Evolutionary conservation across 441 rosid species (phyloP), one percentile per base, ranked within the genome.

Genomic region (Eruca vesicaria): DNA sequence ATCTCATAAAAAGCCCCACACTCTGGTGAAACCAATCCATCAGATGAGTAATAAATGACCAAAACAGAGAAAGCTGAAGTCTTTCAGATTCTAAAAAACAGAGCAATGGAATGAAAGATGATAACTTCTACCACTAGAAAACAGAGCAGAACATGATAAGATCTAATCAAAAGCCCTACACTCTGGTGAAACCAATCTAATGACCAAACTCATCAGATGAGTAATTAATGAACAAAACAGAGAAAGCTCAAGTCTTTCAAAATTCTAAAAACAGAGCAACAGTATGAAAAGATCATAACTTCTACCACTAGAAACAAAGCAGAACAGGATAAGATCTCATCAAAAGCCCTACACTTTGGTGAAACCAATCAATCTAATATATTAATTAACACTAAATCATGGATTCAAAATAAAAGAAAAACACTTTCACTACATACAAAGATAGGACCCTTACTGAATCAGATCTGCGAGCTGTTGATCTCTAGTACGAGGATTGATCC

Each of bases 381-480:
- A 23, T 1, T 3, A 23, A 23, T 23, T 23, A 23, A 3, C n/a
- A n/a, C n/a, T n/a, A n/a, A n/a, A n/a, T n/a, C n/a, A n/a, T 23
- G 26, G 3, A 23, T 23, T 23, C 26, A n/a, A n/a, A n/a, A n/a
- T n/a, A n/a, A n/a, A n/a, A n/a, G n/a, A n/a, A n/a, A n/a, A n/a
- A n/a, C n/a, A n/a, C n/a, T n/a, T n/a, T n/a, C n/a, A n/a, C n/a
- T n/a, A 23, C 26, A 23, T 23, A 23, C 26, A 23, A 23, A 23
- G 26, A 23, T 23, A n/a, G 26, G 26, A 23, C 26, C 26, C 26
- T 23, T 23, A 23, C 26, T 23, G 26, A 1, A 23, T 1, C 57
- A 95, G 98, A 91, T 95, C 98, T 62, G 84, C 79, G 45, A 95
- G 89, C 73, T 95, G 99, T 74, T 91, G 97, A 76, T 86, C 97